A percentile compares a stretch with the other conserved stretches of the same genome.
Evolutionary conservation across 2,329 filamentous ascomycete species (phyloP).

Genomic region (Botrytis medusae): DNA sequence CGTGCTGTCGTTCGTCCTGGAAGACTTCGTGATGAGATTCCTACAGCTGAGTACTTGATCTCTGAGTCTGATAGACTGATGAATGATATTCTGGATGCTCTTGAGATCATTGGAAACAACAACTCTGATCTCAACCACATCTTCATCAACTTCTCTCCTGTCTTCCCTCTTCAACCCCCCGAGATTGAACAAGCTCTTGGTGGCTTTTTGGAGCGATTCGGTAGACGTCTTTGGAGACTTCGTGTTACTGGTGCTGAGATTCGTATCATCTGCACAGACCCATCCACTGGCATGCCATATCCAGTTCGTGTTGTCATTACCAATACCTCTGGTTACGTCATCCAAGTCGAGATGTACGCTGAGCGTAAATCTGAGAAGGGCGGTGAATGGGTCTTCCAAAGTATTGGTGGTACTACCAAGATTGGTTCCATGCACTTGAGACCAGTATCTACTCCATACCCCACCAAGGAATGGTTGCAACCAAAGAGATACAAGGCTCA

Average conservation of each 20-base stretch:
- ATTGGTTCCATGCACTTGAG: slow-evolving; percentile 93
- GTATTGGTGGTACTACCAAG: slow-evolving; percentile 91
- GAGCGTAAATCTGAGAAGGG: slow-evolving; percentile 98
- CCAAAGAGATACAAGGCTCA: slow-evolving; percentile 99
- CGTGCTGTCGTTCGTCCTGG: slow-evolving; percentile 93
- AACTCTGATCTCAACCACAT: slow-evolving; percentile 99
- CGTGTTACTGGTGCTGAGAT: slow-evolving; percentile 97
- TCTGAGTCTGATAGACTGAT: slow-evolving; percentile 95
- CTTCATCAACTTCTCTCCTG: slow-evolving; percentile 98
- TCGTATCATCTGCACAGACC: slow-evolving; percentile 95
- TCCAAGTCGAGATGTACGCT: slow-evolving; percentile 95
- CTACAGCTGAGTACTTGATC: slow-evolving; percentile 97
- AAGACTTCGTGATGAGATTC: slow-evolving; percentile 92
- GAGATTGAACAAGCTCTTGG: slow-evolving; percentile 92
- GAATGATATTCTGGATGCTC: slow-evolving; percentile 94
- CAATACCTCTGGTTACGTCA: slow-evolving; percentile 97
- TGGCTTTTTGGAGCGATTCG: slow-evolving; percentile 95
- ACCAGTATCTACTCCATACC: slow-evolving; percentile 87
- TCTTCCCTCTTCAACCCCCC: slow-evolving; percentile 85
- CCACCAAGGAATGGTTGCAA: slow-evolving; percentile 97
- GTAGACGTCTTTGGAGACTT: slow-evolving; percentile 90
- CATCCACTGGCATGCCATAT: slow-evolving; percentile 77
- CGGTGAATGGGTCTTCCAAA: slow-evolving; percentile 94
- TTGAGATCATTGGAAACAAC: slow-evolving; percentile 99
- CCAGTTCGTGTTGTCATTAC: slow-evolving; percentile 95